These are phyloP conservation scores for Fusarium multiceps DNA, from an alignment of 2,329 filamentous ascomycete genomes.

Conservation along the genomic window DNA sequence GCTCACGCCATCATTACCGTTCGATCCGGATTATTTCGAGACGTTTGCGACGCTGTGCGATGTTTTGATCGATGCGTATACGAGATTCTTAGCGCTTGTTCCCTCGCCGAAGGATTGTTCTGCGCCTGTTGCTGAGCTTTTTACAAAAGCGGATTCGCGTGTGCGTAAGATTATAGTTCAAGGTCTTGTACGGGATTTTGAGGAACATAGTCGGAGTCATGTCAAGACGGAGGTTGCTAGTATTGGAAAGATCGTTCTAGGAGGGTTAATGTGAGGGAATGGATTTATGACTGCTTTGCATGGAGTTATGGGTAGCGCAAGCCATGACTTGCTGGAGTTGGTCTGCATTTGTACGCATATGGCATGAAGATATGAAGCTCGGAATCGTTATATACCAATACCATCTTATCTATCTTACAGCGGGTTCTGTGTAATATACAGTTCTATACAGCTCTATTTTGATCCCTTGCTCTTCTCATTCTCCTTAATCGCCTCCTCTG, in stretches of 20 bases:
- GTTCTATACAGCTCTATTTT: slow-evolving; percentile 8
- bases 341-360: slow-evolving; percentile 11
- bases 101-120: slow-evolving; percentile 79
- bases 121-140: slow-evolving; percentile 80
- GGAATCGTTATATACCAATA: slow-evolving; percentile 19
- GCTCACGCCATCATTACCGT: slow-evolving; percentile 90
- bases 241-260: slow-evolving; percentile 88
- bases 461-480: slow-evolving; percentile 21
- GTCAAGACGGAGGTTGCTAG: slow-evolving; percentile 85
- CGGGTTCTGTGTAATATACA: slow-evolving; percentile 32
- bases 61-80: slow-evolving; percentile 92
- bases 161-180: slow-evolving; percentile 91
- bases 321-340: slow-evolving; percentile 38
- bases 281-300: slow-evolving; percentile 4
- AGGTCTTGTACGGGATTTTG: slow-evolving; percentile 90
- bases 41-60: slow-evolving; percentile 97
- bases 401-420: slow-evolving; percentile 28
- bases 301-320: slow-evolving; percentile 38
- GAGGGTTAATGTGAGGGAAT: slow-evolving; percentile 75
- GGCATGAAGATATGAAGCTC: slow-evolving; percentile 25
- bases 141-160: slow-evolving; percentile 87
- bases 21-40: slow-evolving; percentile 97
- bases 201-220: slow-evolving; percentile 81
- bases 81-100: slow-evolving; percentile 78
- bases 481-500: slow-evolving; percentile 64